Evolutionary conservation across 495 filamentous ascomycete genomes (phyloP).

Genomic region (Hypoxylon fuscum): DNA sequence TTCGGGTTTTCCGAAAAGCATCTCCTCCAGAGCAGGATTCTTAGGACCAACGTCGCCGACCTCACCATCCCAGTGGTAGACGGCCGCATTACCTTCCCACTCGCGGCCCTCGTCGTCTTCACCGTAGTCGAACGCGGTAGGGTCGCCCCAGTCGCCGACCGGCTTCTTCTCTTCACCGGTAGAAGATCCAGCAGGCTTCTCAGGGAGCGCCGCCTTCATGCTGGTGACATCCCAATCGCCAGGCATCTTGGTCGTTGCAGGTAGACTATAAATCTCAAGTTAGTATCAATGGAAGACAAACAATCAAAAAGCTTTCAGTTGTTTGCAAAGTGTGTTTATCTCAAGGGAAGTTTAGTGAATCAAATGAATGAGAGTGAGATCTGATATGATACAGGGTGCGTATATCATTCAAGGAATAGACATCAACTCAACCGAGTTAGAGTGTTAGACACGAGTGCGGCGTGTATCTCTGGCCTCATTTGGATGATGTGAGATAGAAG

Average conservation of each 20-base stretch:
- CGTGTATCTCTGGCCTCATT: too few species aligned
- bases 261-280: conserved; percentile 36
- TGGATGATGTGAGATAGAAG: background rate
- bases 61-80: conserved; percentile 88
- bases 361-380: background rate
- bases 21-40: conserved; percentile 70
- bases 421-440: background rate
- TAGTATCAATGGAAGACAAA: conserved; percentile 1
- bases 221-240: conserved; percentile 50
- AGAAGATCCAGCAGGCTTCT: conserved; percentile 29
- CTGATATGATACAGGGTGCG: background rate
- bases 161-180: conserved; percentile 19
- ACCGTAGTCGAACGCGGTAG: conserved; percentile 63
- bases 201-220: conserved; percentile 45
- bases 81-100: conserved; percentile 59
- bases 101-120: conserved; percentile 45
- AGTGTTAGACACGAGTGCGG: too few species aligned
- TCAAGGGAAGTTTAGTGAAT: background rate
- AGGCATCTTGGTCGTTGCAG: conserved; percentile 37
- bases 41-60: conserved; percentile 84
- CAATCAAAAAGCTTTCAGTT: background rate
- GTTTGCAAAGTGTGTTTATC: too few species aligned
- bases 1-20: conserved; percentile 70
- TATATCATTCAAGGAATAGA: too few species aligned
- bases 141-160: conserved; percentile 61